A percentile compares a stretch with the other conserved stretches of the same genome.
Conservation (phyloP, 768 basidiomycete species). For the Auriculariales sp. region DNA sequence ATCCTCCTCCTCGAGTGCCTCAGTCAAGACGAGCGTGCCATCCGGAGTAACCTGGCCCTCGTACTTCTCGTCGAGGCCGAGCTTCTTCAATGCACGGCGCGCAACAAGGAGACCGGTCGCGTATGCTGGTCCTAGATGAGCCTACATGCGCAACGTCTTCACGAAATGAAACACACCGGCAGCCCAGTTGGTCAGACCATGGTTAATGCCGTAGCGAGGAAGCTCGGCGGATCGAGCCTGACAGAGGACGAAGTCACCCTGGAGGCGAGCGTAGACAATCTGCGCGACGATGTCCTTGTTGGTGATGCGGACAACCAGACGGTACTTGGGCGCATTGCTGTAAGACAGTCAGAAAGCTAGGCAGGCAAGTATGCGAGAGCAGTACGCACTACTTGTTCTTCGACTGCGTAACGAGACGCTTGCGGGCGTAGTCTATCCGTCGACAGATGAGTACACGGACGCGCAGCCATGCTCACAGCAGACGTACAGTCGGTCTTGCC, state of each 20-base stretch:
- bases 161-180: slow-evolving; percentile 43
- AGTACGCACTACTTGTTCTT: slow-evolving; percentile 94
- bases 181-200: slow-evolving; percentile 98
- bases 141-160: background rate
- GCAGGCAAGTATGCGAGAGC: background rate
- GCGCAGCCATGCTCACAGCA: background rate
- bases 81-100: slow-evolving; percentile 86
- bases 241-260: slow-evolving; percentile 88
- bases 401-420: slow-evolving; percentile 91
- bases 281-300: slow-evolving; percentile 94
- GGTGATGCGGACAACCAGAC: slow-evolving; percentile 96
- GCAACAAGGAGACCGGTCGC: slow-evolving; percentile 93
- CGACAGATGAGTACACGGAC: slow-evolving; percentile 1
- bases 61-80: slow-evolving; percentile 96
- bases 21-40: slow-evolving; percentile 71
- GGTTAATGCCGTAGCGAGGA: slow-evolving; percentile 90
- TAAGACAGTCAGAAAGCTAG: background rate
- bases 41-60: slow-evolving; percentile 87
- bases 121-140: slow-evolving; percentile 45
- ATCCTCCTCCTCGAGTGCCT: slow-evolving; percentile 78
- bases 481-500: slow-evolving; percentile 93
- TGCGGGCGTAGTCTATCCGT: slow-evolving; percentile 94
- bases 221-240: slow-evolving; percentile 85
- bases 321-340: slow-evolving; percentile 94
- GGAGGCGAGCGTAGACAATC: slow-evolving; percentile 91